A percentile compares a stretch with the other conserved stretches of the same genome.
These are phyloP conservation scores for Melanomma pulvis-pyrius DNA, from an alignment of 495 filamentous ascomycete species.

Conservation along the genomic window DNA sequence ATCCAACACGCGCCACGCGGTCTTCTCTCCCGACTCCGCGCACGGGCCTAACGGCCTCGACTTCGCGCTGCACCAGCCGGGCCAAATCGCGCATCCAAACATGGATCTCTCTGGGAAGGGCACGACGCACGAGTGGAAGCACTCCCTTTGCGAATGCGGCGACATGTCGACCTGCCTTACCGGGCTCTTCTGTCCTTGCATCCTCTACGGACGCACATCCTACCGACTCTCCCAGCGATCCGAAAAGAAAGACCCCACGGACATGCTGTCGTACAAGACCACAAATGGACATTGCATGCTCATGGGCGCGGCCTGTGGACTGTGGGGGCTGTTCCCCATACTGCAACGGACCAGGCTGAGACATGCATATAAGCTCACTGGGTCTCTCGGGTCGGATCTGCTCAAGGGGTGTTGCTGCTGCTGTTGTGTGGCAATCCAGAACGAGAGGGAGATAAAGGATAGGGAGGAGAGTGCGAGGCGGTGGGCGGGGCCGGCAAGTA, in stretches of 20 bases:
- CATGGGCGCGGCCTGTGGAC: slow-evolving; percentile 36
- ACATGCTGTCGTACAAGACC: slow-evolving; percentile 34
- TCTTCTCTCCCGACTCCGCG: slow-evolving; percentile 39
- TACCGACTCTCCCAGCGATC: slow-evolving; percentile 34
- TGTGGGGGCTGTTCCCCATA: slow-evolving; percentile 38
- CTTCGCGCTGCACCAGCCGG: slow-evolving; percentile 38
- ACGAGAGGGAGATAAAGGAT: slow-evolving; percentile 38
- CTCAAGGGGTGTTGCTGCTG: slow-evolving; percentile 38
- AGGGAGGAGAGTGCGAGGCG: slow-evolving; percentile 38
- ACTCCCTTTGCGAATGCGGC: slow-evolving; percentile 30
- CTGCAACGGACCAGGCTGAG: slow-evolving; percentile 32
- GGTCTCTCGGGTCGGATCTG: slow-evolving; percentile 26
- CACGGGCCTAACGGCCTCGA: slow-evolving; percentile 40
- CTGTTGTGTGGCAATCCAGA: slow-evolving; percentile 41
- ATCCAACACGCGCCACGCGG: slow-evolving; percentile 1
- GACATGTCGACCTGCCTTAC: slow-evolving; percentile 37
- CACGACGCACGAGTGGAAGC: slow-evolving; percentile 27
- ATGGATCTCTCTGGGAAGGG: slow-evolving; percentile 32
- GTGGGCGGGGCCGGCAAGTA: slow-evolving; percentile 39
- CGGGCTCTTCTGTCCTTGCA: slow-evolving; percentile 42
- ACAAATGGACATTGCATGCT: slow-evolving; percentile 38
- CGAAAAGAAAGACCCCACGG: slow-evolving; percentile 39
- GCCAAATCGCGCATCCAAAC: slow-evolving; percentile 46
- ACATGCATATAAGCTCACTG: slow-evolving; percentile 39
- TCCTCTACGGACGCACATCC: slow-evolving; percentile 38